These are phyloP conservation scores for Boletus calvinii DNA, from an alignment of 1,284 basidiomycete genomes.

Conservation along the genomic window DNA sequence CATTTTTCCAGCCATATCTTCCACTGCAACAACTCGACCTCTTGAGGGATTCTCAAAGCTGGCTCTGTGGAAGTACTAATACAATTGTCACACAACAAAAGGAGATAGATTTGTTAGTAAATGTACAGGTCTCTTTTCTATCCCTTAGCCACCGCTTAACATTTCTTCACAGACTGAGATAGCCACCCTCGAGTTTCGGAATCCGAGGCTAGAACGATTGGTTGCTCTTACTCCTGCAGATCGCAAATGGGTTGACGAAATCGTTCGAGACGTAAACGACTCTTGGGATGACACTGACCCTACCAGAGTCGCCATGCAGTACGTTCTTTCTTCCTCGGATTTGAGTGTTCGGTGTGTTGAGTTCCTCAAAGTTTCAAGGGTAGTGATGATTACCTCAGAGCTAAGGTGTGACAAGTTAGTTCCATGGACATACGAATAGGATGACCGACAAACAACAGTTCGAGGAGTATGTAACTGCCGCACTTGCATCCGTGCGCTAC, in stretches of 20 bases:
- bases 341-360: constrained; percentile 4
- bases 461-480: constrained; percentile 82
- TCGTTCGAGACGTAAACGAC: constrained; percentile 79
- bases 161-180: constrained; percentile 69
- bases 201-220: constrained; percentile 76
- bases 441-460: constrained; percentile 46
- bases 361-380: constrained; percentile 69
- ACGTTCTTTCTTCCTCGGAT: constrained; percentile 31
- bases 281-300: constrained; percentile 71
- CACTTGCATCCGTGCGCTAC: constrained; percentile 83
- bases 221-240: constrained; percentile 88
- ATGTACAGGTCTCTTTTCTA: constrained; percentile 47
- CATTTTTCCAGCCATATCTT: constrained; percentile 98
- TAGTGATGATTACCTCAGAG: constrained; percentile 88
- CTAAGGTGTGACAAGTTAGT: constrained; percentile 56
- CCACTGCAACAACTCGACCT: constrained; percentile 95
- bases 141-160: background rate
- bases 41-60: constrained; percentile 75
- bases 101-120: constrained; percentile 89
- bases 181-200: constrained; percentile 80
- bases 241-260: constrained; percentile 91
- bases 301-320: constrained; percentile 62
- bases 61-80: constrained; percentile 94
- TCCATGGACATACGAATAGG: background rate
- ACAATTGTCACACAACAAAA: constrained; percentile 93